Evolutionary conservation across 495 filamentous ascomycete genomes (phyloP).

Genomic region (Penicillium macrosclerotiorum): DNA sequence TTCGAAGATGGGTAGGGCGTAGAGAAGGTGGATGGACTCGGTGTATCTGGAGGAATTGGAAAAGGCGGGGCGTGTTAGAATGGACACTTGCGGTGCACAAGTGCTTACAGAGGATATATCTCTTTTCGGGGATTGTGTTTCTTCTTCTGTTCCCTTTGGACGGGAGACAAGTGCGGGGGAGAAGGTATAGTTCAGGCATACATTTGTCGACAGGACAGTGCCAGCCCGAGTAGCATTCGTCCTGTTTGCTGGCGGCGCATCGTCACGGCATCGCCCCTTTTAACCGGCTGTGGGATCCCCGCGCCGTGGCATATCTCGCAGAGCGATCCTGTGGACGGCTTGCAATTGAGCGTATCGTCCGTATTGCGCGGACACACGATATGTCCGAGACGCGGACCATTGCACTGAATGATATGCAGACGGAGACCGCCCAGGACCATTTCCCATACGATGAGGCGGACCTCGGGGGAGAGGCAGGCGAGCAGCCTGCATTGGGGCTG

Average conservation of each 20-base stretch:
- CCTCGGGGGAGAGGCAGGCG: slow-evolving; percentile 40
- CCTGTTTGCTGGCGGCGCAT: not conserved
- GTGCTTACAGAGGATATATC: no score
- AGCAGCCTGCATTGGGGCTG: slow-evolving; percentile 38
- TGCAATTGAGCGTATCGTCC: not conserved
- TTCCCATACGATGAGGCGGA: slow-evolving; percentile 49
- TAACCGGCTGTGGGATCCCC: slow-evolving; percentile 23
- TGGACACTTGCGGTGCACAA: not conserved
- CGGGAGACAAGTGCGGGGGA: not conserved
- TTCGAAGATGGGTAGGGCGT: slow-evolving; percentile 40
- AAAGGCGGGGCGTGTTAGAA: not conserved
- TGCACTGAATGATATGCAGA: slow-evolving; percentile 43
- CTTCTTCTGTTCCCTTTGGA: no score
- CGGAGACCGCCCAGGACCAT: slow-evolving; percentile 30
- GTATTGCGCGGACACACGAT: slow-evolving; percentile 29
- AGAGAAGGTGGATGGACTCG: slow-evolving; percentile 42
- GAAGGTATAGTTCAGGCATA: slow-evolving; percentile 7
- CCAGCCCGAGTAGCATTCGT: slow-evolving; percentile 16
- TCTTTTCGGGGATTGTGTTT: no score
- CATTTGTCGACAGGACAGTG: slow-evolving; percentile 28
- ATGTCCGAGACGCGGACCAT: slow-evolving; percentile 33
- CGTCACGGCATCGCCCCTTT: slow-evolving; percentile 10
- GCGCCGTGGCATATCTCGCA: slow-evolving; percentile 43
- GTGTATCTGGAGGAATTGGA: slow-evolving; percentile 25
- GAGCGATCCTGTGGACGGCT: not conserved